phyloP scores from a whole-genome alignment of 2,329 filamentous ascomycete species.

The Venturia carpophila region DNA sequence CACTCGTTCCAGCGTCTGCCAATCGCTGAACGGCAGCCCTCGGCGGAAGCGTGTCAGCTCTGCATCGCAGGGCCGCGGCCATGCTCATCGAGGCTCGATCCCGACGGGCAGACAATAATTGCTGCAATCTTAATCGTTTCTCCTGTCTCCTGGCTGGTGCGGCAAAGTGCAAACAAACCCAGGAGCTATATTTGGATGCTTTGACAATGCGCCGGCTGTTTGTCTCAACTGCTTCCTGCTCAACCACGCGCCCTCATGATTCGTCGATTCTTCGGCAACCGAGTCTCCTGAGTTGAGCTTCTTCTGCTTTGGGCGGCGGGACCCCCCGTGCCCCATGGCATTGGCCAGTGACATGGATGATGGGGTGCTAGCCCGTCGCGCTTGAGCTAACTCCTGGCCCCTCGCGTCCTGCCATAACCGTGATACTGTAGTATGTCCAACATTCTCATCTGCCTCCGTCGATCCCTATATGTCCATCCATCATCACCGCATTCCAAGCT shows the following conservation, averaged over 20 bases:
- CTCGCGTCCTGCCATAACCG: background rate
- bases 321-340: background rate
- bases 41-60: background rate
- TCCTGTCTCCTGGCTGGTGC: slow-evolving; percentile 5
- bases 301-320: slow-evolving; percentile 6
- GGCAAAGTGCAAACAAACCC: background rate
- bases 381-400: background rate
- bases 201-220: slow-evolving; percentile 12
- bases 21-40: too few relatives aligned
- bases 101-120: background rate
- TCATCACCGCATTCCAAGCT: background rate
- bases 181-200: slow-evolving; percentile 11
- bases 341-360: background rate
- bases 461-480: background rate
- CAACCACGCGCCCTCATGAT: background rate
- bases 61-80: slow-evolving; percentile 2
- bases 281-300: slow-evolving; percentile 1
- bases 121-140: slow-evolving; percentile 9
- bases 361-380: background rate
- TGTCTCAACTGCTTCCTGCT: background rate
- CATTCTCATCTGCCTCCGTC: background rate
- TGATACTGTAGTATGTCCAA: too few relatives aligned
- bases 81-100: background rate
- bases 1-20: too few relatives aligned
- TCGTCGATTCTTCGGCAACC: background rate